Conservation (phyloP, 441 rosid species). For the Aleurites moluccanus region DNA sequence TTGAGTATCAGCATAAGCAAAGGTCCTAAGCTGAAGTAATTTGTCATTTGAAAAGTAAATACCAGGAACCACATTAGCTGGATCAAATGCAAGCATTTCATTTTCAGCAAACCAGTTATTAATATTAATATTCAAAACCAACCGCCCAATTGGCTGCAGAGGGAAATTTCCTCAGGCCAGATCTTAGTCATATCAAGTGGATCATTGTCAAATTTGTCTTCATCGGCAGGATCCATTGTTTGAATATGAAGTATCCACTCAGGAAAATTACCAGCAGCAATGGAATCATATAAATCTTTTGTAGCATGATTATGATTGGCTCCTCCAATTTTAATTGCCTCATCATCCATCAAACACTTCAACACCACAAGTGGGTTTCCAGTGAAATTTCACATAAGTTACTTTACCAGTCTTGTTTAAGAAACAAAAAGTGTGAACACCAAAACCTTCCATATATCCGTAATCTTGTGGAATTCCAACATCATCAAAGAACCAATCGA, state of each 20-base stretch:
- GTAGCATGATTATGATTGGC: constrained; percentile 97
- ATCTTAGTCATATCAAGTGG: constrained; percentile 96
- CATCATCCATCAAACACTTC: constrained; percentile 80
- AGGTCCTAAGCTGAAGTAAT: constrained; percentile 77
- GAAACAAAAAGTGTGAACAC: constrained; percentile 81
- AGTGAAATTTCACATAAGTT: constrained; percentile 85
- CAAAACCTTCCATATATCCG: constrained; percentile 93
- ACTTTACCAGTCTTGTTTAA: constrained; percentile 85
- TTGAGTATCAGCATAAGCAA: constrained; percentile 91
- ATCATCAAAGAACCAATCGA: constrained; percentile 86
- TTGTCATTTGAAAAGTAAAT: constrained; percentile 87
- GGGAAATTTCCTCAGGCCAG: constrained; percentile 99
- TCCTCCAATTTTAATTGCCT: constrained; percentile 88
- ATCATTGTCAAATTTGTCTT: constrained; percentile 80
- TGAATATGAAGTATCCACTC: constrained; percentile 90
- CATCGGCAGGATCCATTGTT: constrained; percentile 82
- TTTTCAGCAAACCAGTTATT: constrained; percentile 97
- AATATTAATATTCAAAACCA: constrained; percentile 94
- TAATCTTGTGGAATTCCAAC: constrained; percentile 94
- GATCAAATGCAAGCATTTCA: constrained; percentile 95
- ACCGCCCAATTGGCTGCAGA: constrained; percentile 85
- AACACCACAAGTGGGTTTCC: constrained; percentile 94
- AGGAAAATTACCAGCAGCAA: constrained; percentile 86
- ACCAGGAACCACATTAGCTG: constrained; percentile 92
- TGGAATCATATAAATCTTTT: constrained; percentile 87